Evolutionary conservation across 2,329 filamentous ascomycete genomes (phyloP), one percentile per base, ranked within the genome.

Genomic region (Didymella pomorum): DNA sequence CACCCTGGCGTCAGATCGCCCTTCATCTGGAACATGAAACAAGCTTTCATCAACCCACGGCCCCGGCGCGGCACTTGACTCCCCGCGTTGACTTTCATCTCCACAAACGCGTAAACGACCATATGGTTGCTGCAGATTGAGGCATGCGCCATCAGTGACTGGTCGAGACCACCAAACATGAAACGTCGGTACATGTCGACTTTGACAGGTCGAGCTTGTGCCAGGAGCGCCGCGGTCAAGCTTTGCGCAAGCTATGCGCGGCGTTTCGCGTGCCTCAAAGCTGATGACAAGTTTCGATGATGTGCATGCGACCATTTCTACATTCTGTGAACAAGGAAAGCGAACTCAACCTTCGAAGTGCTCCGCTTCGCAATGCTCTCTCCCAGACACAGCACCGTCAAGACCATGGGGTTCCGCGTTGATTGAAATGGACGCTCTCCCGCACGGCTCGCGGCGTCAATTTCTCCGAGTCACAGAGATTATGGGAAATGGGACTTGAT

Each of bases 21-120:
- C 53, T 60, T 60, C 59, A 64, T 64, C 29, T 39, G 29, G 31
- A 45, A 52, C 39, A n/a, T 60, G 51, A 64, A 57, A 62, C 62
- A 57, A 33, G 52, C 55, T 52, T 55, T 47, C 56, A 60, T 44
- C 44, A 57, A 62, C 35, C 49, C 50, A 45, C 37, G 35, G 20
- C 53, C 35, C 52, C 25, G 42, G 39, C 52, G 26, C 53, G 49
- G 57, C 43, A 52, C 18, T 39, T 55, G 14, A 51, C 37, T 35
- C 46, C 25, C 33, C 48, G 35, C 10, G 29, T 37, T 25, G 42
- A 23, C 28, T 21, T 20, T 60, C 56, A 62, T 62, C 52, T 56
- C 47, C 61, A 60, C 60, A 41, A 46, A 42, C 29, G 18, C 28
- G 18, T 12, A 25, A 4, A 21, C 23, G 9, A 16, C 37, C 18